Percentiles rank a stretch among this genome's conserved stretches.
These are phyloP conservation scores for Colletotrichum sp. DNA, from an alignment of 2,329 filamentous ascomycete genomes.

Conservation along the genomic window DNA sequence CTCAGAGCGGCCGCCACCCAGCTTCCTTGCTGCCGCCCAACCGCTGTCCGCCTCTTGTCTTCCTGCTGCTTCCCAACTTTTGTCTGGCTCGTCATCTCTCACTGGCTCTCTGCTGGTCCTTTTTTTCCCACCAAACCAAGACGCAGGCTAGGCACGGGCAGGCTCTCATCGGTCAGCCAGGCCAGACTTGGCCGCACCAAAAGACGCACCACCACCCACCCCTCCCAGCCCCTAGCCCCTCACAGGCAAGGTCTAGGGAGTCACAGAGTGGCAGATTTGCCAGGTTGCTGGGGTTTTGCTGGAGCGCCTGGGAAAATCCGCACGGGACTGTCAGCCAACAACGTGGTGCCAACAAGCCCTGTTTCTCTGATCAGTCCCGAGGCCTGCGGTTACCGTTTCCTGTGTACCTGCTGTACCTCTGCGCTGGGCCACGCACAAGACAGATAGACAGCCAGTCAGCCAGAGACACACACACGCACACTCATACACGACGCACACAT, in stretches of 20 bases:
- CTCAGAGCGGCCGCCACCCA: conserved; percentile 18
- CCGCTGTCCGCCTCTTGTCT: conserved; percentile 4
- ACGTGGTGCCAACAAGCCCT: conserved; percentile 28
- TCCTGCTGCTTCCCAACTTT: not conserved
- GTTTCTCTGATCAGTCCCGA: conserved; percentile 1
- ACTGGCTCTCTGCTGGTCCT: not conserved
- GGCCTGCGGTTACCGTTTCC: not conserved
- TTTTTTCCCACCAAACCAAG: not conserved
- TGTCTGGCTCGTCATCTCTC: not conserved
- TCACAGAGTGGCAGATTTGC: conserved; percentile 3
- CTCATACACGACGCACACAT: not conserved
- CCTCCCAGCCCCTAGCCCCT: not conserved
- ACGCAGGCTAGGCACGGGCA: not conserved
- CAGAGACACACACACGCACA: not conserved
- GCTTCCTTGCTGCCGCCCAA: conserved; percentile 17
- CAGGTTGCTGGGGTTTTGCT: conserved; percentile 14
- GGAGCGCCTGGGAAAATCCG: conserved; percentile 15
- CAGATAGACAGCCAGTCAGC: conserved; percentile 1
- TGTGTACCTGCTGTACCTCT: not conserved
- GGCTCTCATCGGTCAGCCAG: conserved; percentile 5
- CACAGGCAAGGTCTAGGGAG: not conserved
- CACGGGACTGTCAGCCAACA: conserved; percentile 31
- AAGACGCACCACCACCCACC: conserved; percentile 2
- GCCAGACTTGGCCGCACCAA: not conserved
- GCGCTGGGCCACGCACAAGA: conserved; percentile 24